A percentile compares a stretch with the other conserved stretches of the same genome.
These are phyloP conservation scores for Huntiella omanensis DNA, from an alignment of 2,329 filamentous ascomycete species.

Conservation along the genomic window DNA sequence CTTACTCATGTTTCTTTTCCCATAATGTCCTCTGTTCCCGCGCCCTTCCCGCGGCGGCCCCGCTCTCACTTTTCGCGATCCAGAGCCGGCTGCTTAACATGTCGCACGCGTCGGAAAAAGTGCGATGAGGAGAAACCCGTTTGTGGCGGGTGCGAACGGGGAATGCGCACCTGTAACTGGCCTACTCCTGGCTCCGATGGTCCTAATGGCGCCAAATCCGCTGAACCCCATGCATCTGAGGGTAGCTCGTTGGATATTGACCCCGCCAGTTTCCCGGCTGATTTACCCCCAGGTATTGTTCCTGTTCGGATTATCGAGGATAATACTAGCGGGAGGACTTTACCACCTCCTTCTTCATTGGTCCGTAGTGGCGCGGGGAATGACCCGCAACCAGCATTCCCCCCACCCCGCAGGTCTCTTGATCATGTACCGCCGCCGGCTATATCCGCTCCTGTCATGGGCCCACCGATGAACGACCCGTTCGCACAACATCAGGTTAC, in stretches of 20 bases:
- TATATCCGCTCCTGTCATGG: too few species aligned
- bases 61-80: constrained; percentile 10
- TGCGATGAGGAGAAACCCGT: constrained; percentile 26
- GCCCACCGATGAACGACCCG: too few species aligned
- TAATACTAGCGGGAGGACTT: background rate
- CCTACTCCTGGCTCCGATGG: constrained; percentile 9
- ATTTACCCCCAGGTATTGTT: constrained; percentile 2
- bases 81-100: constrained; percentile 23
- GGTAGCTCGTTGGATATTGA: background rate
- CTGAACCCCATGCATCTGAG: background rate
- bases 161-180: constrained; percentile 14
- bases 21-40: constrained; percentile 3
- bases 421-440: too few species aligned
- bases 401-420: too few species aligned
- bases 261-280: background rate
- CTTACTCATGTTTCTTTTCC: too few species aligned
- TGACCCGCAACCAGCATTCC: too few species aligned
- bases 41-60: constrained; percentile 6
- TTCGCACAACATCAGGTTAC: too few species aligned
- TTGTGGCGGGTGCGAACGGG: constrained; percentile 21
- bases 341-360: too few species aligned
- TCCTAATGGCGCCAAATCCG: background rate
- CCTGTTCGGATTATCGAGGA: background rate
- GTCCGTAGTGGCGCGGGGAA: too few species aligned
- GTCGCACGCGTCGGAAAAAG: constrained; percentile 28